Evolutionary conservation across 2,329 filamentous ascomycete species (phyloP).

Genomic region (Thermothelomyces thermophilus): DNA sequence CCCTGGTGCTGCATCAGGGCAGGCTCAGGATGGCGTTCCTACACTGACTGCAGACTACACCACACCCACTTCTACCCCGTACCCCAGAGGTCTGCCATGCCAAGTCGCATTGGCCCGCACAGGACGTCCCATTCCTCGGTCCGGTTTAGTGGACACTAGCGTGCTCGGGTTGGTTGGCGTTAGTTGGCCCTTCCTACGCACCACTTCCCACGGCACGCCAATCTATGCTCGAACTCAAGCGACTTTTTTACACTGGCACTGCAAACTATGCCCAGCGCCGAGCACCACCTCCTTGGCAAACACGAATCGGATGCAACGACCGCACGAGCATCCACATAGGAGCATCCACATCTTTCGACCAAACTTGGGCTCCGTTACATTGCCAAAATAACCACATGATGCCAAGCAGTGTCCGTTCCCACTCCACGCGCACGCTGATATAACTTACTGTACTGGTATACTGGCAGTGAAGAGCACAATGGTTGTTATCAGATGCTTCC

Average conservation of each 20-base stretch:
- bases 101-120: conserved; percentile 2
- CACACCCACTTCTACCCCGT: not conserved
- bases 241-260: not conserved
- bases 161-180: too few species aligned
- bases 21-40: not conserved
- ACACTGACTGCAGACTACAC: not conserved
- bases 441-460: too few species aligned
- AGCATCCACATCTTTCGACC: conserved; percentile 1
- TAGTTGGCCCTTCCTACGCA: too few species aligned
- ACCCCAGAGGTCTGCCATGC: not conserved
- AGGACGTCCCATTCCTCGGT: not conserved
- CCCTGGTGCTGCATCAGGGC: not conserved
- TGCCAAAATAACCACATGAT: not conserved
- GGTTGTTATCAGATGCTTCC: conserved; percentile 4
- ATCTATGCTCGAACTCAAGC: too few species aligned
- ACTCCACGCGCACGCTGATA: not conserved
- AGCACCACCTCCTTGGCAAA: not conserved
- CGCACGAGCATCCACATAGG: too few species aligned
- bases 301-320: conserved; percentile 9
- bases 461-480: conserved; percentile 4
- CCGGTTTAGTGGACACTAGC: too few species aligned
- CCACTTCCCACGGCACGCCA: too few species aligned
- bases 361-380: not conserved
- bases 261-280: not conserved
- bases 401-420: not conserved